A percentile compares a stretch with the other conserved stretches of the same genome.
These are phyloP conservation scores for Cafeteria roenbergensis DNA, from an alignment of 108 stramenopile genomes.

Conservation along the genomic window DNA sequence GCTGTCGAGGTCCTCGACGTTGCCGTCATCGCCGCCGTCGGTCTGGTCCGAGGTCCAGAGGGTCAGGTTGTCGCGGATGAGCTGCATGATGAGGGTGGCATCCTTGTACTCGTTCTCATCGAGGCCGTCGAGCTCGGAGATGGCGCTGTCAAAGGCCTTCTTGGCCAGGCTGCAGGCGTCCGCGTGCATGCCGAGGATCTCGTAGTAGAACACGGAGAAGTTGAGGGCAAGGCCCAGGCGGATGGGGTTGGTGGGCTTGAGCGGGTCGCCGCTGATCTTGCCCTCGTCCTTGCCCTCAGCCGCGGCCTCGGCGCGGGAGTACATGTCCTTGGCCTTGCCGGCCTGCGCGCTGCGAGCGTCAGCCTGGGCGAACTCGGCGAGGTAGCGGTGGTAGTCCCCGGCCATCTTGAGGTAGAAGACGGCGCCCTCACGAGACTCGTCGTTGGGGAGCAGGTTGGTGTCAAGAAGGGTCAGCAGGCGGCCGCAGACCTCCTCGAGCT, in stretches of 20 bases:
- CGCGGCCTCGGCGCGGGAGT: constrained; percentile 76
- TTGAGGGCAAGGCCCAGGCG: constrained; percentile 98
- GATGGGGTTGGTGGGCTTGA: constrained; percentile 98
- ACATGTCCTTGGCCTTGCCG: constrained; percentile 29
- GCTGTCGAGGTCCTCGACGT: constrained; percentile 39
- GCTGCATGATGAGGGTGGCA: constrained; percentile 99
- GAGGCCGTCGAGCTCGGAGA: constrained; percentile 97
- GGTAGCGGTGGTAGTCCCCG: constrained; percentile 99
- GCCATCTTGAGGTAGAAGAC: constrained; percentile 99
- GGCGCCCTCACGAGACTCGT: constrained; percentile 90
- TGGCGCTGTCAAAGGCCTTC: constrained; percentile 98
- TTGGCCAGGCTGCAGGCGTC: constrained; percentile 89
- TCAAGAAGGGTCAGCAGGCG: constrained; percentile 95
- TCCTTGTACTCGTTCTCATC: constrained; percentile 99
- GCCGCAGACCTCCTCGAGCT: constrained; percentile 94
- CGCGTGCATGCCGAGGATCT: constrained; percentile 92
- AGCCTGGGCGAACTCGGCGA: constrained; percentile 78
- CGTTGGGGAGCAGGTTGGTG: constrained; percentile 90
- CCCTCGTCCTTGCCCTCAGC: constrained; percentile 76
- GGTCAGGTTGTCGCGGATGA: constrained; percentile 98
- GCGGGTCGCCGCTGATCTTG: constrained; percentile 57
- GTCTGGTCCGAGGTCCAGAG: constrained; percentile 88
- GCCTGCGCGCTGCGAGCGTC: constrained; percentile 49
- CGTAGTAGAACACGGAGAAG: constrained; percentile 99
- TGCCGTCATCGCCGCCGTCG: constrained; percentile 49